A percentile compares a stretch with the other conserved stretches of the same genome.
phyloP scores from a whole-genome alignment of 108 stramenopile genomes.

The Nitzschia sp. region DNA sequence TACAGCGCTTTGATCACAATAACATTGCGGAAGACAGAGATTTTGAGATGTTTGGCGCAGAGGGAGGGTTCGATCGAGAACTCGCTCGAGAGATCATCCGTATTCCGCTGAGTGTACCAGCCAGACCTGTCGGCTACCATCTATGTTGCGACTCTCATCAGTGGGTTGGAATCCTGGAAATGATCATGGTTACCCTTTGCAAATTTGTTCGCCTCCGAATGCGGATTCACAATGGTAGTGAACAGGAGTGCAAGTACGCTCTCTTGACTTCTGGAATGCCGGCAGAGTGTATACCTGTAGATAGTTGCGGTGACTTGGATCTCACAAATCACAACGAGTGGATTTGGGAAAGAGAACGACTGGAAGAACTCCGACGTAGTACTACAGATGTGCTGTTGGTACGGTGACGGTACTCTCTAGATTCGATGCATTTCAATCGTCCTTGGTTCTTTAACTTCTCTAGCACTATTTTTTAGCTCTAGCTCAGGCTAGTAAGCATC shows the following conservation, averaged over 20 bases:
- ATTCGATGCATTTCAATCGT: no score
- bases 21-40: not conserved
- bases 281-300: conserved; percentile 17
- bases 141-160: conserved; percentile 33
- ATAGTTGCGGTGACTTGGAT: conserved; percentile 7
- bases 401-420: no score
- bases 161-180: conserved; percentile 31
- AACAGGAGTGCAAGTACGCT: conserved; percentile 31
- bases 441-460: no score
- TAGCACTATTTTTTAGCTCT: no score
- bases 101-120: conserved; percentile 28
- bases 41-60: conserved; percentile 12
- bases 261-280: conserved; percentile 32
- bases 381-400: no score
- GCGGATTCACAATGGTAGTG: conserved; percentile 33
- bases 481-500: no score
- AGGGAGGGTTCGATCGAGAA: conserved; percentile 29
- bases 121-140: conserved; percentile 29
- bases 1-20: conserved; percentile 23
- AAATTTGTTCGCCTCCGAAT: conserved; percentile 33
- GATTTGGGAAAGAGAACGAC: conserved; percentile 3
- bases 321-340: conserved; percentile 19
- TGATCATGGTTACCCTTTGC: conserved; percentile 23
- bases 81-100: conserved; percentile 18
- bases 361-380: no score